Base-by-base conservation (phyloP, 805 yeast genomes). In the Sugiyamaella americana region DNA sequence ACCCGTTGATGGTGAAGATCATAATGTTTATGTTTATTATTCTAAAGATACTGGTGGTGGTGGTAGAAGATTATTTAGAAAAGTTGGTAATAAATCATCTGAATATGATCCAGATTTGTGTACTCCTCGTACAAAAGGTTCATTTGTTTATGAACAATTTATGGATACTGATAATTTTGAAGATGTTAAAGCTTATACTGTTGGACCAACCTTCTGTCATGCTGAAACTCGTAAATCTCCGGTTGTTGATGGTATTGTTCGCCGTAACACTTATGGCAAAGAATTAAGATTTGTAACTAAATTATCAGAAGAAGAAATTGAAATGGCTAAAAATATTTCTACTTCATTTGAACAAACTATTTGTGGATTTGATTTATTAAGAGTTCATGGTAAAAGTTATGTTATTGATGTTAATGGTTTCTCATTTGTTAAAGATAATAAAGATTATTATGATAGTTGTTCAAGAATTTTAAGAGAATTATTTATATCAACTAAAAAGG, bases 1-100 rank as follows among this genome's bases (percentile, higher is more conserved):
- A 57, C 99, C 99, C 0, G 98, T 89, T 2, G 96, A 93, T 65
- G 99, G 99, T 46, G 99, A 93, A 67, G 96, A 93, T 66, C 99
- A 93, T 66, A 93, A 93, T 61, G 91, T 93, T 40, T 86, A 84
- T 64, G 89, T 93, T 35, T 93, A 93, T 67, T 93, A 91, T 63
- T 84, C 89, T 30, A 76, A 78, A 48, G 76, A 83, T 49, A 84
- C 84, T 44, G 99, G 99, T 40, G 99, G 99, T 48, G 99, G 99
- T 54, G 99, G 99, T 22, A 75, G 99, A 51, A 74, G 94, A 43
- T 70, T 93, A 51, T 93, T 93, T 70, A 75, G 99, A 54, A 93
- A 93, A 62, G 95, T 93, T 50, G 98, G 98, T 50, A 93, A 93
- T 69, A 93, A 93, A 67, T 84, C 95, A 0, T 87, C 96, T 22